These are phyloP conservation scores for Ophiostoma australiae DNA, from an alignment of 2,329 filamentous ascomycete genomes.

Conservation along the genomic window DNA sequence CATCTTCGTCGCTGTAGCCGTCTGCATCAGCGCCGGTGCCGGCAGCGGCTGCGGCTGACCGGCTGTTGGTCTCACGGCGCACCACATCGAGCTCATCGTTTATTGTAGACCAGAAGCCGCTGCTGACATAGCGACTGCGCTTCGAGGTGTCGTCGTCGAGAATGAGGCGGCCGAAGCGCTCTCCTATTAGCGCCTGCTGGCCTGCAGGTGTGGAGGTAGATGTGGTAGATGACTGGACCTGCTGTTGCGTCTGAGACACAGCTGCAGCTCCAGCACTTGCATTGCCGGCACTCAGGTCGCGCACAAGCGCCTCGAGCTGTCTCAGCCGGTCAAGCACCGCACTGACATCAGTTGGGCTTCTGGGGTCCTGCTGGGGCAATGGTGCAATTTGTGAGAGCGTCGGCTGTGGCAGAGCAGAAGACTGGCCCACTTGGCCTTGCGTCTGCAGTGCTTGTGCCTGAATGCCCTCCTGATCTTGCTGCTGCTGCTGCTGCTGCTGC, in stretches of 20 bases:
- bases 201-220: not conserved
- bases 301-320: conserved; percentile 48
- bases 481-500: conserved; percentile 23
- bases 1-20: conserved; percentile 38
- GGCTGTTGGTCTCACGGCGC: conserved; percentile 39
- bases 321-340: conserved; percentile 47
- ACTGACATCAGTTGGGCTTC: conserved; percentile 29
- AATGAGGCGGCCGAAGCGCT: conserved; percentile 46
- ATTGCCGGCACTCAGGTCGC: conserved; percentile 40
- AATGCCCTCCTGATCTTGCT: conserved; percentile 13
- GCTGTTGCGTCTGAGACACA: not conserved
- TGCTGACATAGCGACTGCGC: conserved; percentile 46
- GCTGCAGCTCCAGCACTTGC: not conserved
- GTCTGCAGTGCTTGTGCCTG: not conserved
- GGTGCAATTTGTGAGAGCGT: not conserved
- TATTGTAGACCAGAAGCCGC: conserved; percentile 52
- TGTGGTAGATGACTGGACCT: not conserved
- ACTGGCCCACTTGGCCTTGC: not conserved
- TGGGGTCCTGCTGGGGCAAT: not conserved
- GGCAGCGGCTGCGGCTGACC: conserved; percentile 22
- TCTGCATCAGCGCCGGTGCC: conserved; percentile 35
- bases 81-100: conserved; percentile 50
- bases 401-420: not conserved
- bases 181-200: conserved; percentile 32
- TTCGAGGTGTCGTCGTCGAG: conserved; percentile 39